Base-by-base conservation (phyloP, 768 basidiomycete species). In the Termitomyces titanicus region DNA sequence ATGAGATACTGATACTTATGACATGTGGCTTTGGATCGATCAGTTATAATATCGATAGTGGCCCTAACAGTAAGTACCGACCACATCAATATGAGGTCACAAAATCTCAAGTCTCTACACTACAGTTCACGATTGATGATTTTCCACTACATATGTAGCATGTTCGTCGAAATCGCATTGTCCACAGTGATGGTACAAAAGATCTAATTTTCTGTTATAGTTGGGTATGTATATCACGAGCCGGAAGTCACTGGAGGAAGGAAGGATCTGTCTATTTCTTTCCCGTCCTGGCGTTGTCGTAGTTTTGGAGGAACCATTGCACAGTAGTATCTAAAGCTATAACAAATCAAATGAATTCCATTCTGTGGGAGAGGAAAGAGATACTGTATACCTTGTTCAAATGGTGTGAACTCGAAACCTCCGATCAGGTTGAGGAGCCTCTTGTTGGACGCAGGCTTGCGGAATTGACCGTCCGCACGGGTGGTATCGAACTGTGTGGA, bases 391-490 rank as follows among this genome's bases (percentile, higher is more conserved):
- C 91, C 91, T 69, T 83, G 59, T 31, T 93, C 82, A 68, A 98
- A 96, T 8, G 94, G 94, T 29, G 94, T 97, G 71, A 98, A 98
- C 70, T 88, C 65, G 75, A 95, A 97, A 4, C 76, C 85, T 27
- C 87, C 87, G 47, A 94, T 84, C 50, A 90, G 74, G n/a, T 71
- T 72, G 47, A 92, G 66, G 6, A 97, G 75, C 70, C 95, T 96
- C 65, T 81, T 84, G 72, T 98, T 98, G 35, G 92, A 93, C 17
- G 95, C 95, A 0, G 95, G 94, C 73, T 98, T 98, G 62, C 94
- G 86, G 81, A 87, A 95, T 70, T 98, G 95, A 1, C 96, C 94
- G 64, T 98, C 96, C 9, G 94, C 84, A 50, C 84, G 82, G 24
- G 82, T 76, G 33, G 86, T 83, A 71, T 97, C 93, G 70, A 94